Conservation (phyloP, 1,284 basidiomycete species). For the Ustilago trichophora region DNA sequence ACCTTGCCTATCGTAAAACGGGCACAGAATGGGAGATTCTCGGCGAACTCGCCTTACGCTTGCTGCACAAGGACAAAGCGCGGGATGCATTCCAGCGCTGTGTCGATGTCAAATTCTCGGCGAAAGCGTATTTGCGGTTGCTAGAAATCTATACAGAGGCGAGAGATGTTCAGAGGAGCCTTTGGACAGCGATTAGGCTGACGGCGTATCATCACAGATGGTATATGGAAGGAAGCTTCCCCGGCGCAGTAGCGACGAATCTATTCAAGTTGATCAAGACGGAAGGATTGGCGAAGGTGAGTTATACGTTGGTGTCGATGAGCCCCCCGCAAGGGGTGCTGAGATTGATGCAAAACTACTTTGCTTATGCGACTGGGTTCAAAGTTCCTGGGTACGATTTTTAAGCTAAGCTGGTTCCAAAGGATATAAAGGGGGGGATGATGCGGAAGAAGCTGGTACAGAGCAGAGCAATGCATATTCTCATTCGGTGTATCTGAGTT, state of each 20-base stretch:
- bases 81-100: slow-evolving; percentile 97
- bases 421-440: background rate
- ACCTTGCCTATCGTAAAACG: slow-evolving; percentile 95
- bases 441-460: background rate
- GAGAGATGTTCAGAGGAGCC: slow-evolving; percentile 85
- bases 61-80: slow-evolving; percentile 96
- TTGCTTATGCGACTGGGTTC: slow-evolving; percentile 48
- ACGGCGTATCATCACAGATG: slow-evolving; percentile 84
- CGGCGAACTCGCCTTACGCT: slow-evolving; percentile 86
- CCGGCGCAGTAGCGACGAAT: slow-evolving; percentile 85
- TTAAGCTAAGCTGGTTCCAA: background rate
- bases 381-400: slow-evolving; percentile 44
- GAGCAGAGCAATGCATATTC: too few relatives aligned
- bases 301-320: slow-evolving; percentile 92
- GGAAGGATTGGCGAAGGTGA: slow-evolving; percentile 94
- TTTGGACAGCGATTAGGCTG: slow-evolving; percentile 90
- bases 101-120: slow-evolving; percentile 85
- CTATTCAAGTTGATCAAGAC: slow-evolving; percentile 91
- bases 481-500: too few relatives aligned
- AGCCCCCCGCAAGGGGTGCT: slow-evolving; percentile 56
- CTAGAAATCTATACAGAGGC: slow-evolving; percentile 95
- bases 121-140: slow-evolving; percentile 89
- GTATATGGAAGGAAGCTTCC: slow-evolving; percentile 74
- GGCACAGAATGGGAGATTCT: slow-evolving; percentile 98
- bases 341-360: slow-evolving; percentile 51